phyloP scores from a whole-genome alignment of 495 filamentous ascomycete genomes.

The Polyplosphaeria fusca region DNA sequence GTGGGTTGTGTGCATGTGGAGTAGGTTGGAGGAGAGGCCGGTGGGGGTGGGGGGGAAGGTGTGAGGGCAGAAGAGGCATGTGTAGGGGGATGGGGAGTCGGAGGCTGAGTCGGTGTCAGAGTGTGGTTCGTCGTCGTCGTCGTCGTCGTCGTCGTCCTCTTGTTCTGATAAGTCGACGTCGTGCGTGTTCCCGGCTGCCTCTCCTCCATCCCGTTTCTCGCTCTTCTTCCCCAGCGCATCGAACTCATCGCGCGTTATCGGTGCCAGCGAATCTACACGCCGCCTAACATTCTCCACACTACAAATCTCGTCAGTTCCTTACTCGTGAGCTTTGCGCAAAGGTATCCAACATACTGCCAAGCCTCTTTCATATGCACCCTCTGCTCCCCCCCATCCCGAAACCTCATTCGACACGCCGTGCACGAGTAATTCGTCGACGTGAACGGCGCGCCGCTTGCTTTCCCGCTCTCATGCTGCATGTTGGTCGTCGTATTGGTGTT shows the following conservation, averaged over 20 bases:
- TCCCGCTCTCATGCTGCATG: too few species aligned
- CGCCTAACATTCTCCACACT: constrained; percentile 34
- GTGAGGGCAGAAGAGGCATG: constrained; percentile 34
- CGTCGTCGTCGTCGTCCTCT: background rate
- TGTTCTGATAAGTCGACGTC: background rate
- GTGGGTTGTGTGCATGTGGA: constrained; percentile 29
- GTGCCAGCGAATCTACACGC: constrained; percentile 27
- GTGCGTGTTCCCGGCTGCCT: constrained; percentile 3
- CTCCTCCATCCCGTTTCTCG: constrained; percentile 4
- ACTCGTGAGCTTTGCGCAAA: background rate
- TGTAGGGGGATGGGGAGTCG: constrained; percentile 7
- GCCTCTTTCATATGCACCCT: constrained; percentile 33
- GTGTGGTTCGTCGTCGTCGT: background rate
- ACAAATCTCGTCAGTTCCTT: constrained; percentile 11
- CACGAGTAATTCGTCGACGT: too few species aligned
- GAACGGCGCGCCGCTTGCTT: too few species aligned
- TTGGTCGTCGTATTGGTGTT: too few species aligned
- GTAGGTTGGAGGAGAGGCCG: too few species aligned
- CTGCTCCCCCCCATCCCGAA: too few species aligned
- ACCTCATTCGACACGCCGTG: too few species aligned
- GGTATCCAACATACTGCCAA: constrained; percentile 29
- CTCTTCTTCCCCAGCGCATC: constrained; percentile 14
- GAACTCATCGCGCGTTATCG: constrained; percentile 20
- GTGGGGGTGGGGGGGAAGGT: constrained; percentile 10
- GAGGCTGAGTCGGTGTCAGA: constrained; percentile 13